phyloP scores from a whole-genome alignment of 371 early-diverging fungal species.

The Apophysomyces ossiformis region DNA sequence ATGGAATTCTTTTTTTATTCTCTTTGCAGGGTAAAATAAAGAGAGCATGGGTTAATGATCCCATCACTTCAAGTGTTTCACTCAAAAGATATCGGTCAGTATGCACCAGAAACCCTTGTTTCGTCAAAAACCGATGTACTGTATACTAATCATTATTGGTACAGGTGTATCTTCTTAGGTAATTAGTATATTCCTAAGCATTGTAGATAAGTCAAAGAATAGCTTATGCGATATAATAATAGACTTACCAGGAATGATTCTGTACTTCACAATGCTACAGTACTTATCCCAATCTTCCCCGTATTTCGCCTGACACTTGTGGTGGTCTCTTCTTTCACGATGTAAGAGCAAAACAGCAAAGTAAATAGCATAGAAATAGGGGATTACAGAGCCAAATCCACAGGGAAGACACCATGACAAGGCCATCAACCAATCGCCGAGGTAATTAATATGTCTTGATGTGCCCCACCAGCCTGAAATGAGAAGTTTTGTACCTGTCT shows the following conservation, averaged over 20 bases:
- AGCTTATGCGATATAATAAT: too few species aligned
- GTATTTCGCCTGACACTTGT: constrained; percentile 88
- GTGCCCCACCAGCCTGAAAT: constrained; percentile 94
- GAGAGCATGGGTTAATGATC: background rate
- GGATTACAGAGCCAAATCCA: constrained; percentile 68
- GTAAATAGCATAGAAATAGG: constrained; percentile 93
- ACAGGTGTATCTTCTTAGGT: too few species aligned
- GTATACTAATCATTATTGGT: too few species aligned
- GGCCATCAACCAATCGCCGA: constrained; percentile 89
- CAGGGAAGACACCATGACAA: constrained; percentile 82
- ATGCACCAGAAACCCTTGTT: background rate
- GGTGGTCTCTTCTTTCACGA: constrained; percentile 88
- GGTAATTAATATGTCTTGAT: constrained; percentile 92
- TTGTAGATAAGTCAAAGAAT: too few species aligned
- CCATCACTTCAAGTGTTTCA: background rate
- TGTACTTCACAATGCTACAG: constrained; percentile 80
- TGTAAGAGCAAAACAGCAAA: constrained; percentile 89
- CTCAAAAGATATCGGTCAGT: background rate
- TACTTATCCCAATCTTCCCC: constrained; percentile 93
- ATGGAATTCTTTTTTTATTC: background rate
- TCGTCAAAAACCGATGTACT: constrained; percentile 1
- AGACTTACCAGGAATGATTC: constrained; percentile 78
- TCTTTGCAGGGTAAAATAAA: background rate
- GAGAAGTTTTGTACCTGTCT: constrained; percentile 79
- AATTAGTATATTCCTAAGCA: constrained; percentile 17